Conservation (phyloP, 139 green algal species). For the Picochlorum sp. region DNA sequence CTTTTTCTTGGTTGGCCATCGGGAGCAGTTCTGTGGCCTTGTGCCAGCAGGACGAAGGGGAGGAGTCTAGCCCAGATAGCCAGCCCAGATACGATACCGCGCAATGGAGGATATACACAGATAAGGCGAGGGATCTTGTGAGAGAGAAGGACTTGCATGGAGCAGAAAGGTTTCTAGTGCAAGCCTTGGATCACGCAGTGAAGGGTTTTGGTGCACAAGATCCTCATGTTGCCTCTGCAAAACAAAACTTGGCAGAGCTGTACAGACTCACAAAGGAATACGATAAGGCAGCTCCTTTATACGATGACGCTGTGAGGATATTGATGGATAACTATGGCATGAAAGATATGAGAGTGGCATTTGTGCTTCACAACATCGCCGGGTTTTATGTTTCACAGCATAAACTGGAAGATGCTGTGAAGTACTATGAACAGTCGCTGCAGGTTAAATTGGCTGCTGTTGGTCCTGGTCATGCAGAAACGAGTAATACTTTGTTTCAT, state of each 20-base stretch:
- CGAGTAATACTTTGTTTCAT: slow-evolving; percentile 6
- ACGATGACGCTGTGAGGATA: slow-evolving; percentile 21
- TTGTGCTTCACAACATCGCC: slow-evolving; percentile 23
- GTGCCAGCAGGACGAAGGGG: neutral
- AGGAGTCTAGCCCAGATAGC: neutral
- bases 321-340: slow-evolving; percentile 10
- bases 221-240: slow-evolving; percentile 48
- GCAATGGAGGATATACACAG: slow-evolving; percentile 29
- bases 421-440: slow-evolving; percentile 34
- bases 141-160: slow-evolving; percentile 27
- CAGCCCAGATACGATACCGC: neutral
- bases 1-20: neutral
- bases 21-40: neutral
- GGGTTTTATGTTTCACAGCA: slow-evolving; percentile 8
- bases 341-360: slow-evolving; percentile 16
- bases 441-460: slow-evolving; percentile 42
- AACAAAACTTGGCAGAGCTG: slow-evolving; percentile 68
- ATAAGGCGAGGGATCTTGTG: slow-evolving; percentile 20
- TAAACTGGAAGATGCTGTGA: neutral
- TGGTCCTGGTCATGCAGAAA: slow-evolving; percentile 11
- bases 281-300: slow-evolving; percentile 46
- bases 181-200: slow-evolving; percentile 36
- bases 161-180: slow-evolving; percentile 44
- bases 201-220: slow-evolving; percentile 51
- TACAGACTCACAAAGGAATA: slow-evolving; percentile 41